Percentiles rank a stretch among this genome's conserved stretches.
phyloP scores from a whole-genome alignment of 805 yeast genomes.

The Wickerhamomyces ciferrii region DNA sequence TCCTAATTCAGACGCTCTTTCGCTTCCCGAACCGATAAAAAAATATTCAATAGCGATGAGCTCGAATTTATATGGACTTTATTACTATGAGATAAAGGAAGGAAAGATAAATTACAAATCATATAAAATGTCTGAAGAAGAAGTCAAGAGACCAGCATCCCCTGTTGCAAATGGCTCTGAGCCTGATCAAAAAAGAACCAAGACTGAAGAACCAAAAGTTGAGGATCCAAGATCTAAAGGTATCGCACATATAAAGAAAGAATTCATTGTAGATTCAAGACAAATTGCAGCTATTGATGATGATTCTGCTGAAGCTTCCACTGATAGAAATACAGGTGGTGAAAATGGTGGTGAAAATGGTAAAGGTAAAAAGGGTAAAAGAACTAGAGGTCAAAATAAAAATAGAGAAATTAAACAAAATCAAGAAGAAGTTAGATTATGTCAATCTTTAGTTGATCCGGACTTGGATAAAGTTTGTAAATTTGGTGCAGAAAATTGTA shows the following conservation, averaged over 20 bases:
- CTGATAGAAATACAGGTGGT: conserved; percentile 26
- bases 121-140: background rate
- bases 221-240: conserved; percentile 38
- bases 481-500: conserved; percentile 68
- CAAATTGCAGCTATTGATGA: conserved; percentile 29
- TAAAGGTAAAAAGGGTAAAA: conserved; percentile 40
- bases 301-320: conserved; percentile 40
- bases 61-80: background rate
- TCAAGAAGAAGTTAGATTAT: conserved; percentile 58
- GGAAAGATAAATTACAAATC: background rate
- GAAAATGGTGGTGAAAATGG: conserved; percentile 32
- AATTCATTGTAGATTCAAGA: conserved; percentile 43
- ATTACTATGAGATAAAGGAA: background rate
- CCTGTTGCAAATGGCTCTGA: conserved; percentile 1
- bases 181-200: conserved; percentile 11
- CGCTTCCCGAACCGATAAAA: background rate
- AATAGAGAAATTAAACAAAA: conserved; percentile 69
- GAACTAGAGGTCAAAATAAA: conserved; percentile 78
- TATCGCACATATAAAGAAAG: conserved; percentile 71
- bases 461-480: conserved; percentile 41
- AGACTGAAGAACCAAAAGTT: conserved; percentile 3
- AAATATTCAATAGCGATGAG: background rate
- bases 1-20: background rate
- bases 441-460: conserved; percentile 60
- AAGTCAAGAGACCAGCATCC: conserved; percentile 16